phyloP scores from a whole-genome alignment of 2,329 filamentous ascomycete genomes.

The Phialophora tarda region DNA sequence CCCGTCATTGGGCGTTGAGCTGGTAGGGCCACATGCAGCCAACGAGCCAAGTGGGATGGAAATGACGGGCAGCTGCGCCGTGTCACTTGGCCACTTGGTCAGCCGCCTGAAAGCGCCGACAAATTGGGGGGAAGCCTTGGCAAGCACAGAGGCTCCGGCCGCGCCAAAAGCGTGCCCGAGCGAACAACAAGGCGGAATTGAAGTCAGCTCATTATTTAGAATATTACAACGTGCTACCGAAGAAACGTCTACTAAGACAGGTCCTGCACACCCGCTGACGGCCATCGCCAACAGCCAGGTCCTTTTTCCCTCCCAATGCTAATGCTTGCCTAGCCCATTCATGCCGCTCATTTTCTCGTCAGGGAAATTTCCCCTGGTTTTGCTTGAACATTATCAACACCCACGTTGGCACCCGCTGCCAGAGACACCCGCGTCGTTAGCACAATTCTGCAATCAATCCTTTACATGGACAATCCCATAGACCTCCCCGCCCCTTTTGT shows the following conservation, averaged over 20 bases:
- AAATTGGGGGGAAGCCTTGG: slow-evolving; percentile 3
- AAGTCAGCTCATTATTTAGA: background rate
- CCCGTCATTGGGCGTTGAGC: slow-evolving; percentile 17
- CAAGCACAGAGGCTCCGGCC: background rate
- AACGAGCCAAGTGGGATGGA: slow-evolving; percentile 9
- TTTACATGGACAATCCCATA: background rate
- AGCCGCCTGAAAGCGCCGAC: background rate
- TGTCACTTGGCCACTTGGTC: slow-evolving; percentile 4
- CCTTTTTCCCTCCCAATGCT: slow-evolving; percentile 5
- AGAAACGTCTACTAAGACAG: background rate
- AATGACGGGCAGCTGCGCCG: slow-evolving; percentile 19
- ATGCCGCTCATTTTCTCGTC: slow-evolving; percentile 16
- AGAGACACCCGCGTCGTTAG: background rate
- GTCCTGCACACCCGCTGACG: background rate
- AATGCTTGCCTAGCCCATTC: slow-evolving; percentile 14
- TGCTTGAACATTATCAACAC: slow-evolving; percentile 1
- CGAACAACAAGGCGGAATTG: background rate
- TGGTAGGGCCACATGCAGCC: background rate
- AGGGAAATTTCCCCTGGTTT: background rate
- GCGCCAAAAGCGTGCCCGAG: background rate
- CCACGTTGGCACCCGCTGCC: background rate
- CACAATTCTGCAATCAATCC: background rate
- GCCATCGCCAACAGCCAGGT: background rate
- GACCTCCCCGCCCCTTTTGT: background rate
- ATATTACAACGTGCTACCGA: slow-evolving; percentile 1